phyloP scores from a whole-genome alignment of 805 yeast genomes.

The Barnettozyma sp. region DNA sequence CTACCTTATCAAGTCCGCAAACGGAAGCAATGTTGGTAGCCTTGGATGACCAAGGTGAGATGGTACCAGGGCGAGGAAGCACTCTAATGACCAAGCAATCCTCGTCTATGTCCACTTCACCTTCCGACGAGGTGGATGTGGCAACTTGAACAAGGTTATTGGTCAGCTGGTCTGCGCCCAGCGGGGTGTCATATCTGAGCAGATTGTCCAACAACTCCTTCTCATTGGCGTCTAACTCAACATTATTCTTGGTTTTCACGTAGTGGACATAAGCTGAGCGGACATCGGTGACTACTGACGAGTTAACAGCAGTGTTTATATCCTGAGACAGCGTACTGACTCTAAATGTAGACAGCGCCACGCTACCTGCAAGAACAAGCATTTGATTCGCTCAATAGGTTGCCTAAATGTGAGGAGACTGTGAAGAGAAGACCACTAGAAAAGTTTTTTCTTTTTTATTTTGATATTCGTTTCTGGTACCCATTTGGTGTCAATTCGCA shows the following conservation, averaged over 20 bases:
- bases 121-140: slow-evolving; percentile 27
- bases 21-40: slow-evolving; percentile 92
- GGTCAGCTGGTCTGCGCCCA: slow-evolving; percentile 47
- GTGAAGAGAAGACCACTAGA: no score
- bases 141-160: slow-evolving; percentile 34
- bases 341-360: slow-evolving; percentile 83
- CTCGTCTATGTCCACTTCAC: slow-evolving; percentile 28
- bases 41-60: slow-evolving; percentile 98
- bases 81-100: slow-evolving; percentile 61
- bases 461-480: no score
- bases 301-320: slow-evolving; percentile 62
- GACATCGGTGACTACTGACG: slow-evolving; percentile 59
- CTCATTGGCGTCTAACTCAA: slow-evolving; percentile 25
- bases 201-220: slow-evolving; percentile 51
- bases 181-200: slow-evolving; percentile 66
- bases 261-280: slow-evolving; percentile 78
- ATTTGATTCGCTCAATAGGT: slow-evolving; percentile 18
- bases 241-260: slow-evolving; percentile 44
- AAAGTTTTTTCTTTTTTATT: neutral
- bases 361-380: slow-evolving; percentile 75
- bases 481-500: neutral
- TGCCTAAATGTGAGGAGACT: no score
- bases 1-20: slow-evolving; percentile 72
- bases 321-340: slow-evolving; percentile 64
- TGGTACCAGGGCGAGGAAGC: slow-evolving; percentile 91